Base-by-base conservation (phyloP, 202 grass and related monocot species). In the Setaria italica region DNA sequence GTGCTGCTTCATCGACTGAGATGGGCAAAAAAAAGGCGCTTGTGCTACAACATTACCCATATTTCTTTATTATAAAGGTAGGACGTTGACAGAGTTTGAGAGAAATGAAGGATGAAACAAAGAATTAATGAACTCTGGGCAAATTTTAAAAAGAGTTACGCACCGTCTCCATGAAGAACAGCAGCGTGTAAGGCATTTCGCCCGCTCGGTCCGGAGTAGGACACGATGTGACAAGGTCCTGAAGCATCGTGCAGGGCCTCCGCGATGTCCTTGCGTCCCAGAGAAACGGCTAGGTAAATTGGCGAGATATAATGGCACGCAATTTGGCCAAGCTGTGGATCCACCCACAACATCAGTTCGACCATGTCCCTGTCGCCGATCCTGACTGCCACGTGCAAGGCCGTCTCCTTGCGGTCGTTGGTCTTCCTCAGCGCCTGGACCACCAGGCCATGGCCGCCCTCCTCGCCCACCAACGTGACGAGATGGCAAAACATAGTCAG, bases 131-230 rank as follows among this genome's bases (percentile, higher is more conserved):
- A 25, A 25, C 25, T 25, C 25, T 25, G 25, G 25, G 25, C 25
- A 25, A 25, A 25, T 25, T 25, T 25, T 25, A 25, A 25, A 25
- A 25, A 25, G 25, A 25, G 25, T 25, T 25, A 25, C 25, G 25
- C 57, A 41, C 51, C 73, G 9, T 11, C 29, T 4, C 29, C 17
- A 2, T 11, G 46, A 0, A 89, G 63, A 20, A 59, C 87, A 15
- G 74, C 87, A 47, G 57, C 81, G 74, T 89, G 87, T 48, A 89
- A 34, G 11, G 87, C 87, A 62, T 65, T 88, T 49, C 80, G 72
- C 12, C 73, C 55, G 14, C 54, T 50, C 16, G 65, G 66, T 34
- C 81, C 87, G 2, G 41, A 30, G 33, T 54, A 89, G 2, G 80
- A 89, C 4, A 25, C 25, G 25, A 25, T 25, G 25, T 25, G 7